Conservation (phyloP, 2,329 filamentous ascomycete species). For the Alternaria incomplexa region DNA sequence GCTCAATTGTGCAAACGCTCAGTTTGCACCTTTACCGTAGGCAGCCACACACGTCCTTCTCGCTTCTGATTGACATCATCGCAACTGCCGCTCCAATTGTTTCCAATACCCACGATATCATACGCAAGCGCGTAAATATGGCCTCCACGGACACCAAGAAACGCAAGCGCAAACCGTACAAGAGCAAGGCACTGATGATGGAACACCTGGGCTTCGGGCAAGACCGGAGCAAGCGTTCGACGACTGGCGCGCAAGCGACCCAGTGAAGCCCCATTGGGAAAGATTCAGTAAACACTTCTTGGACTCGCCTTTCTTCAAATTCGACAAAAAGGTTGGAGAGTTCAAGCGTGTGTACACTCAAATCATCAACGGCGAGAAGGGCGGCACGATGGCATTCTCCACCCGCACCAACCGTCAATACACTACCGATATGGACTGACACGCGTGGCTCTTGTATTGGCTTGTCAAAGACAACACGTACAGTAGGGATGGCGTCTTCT, state of each 20-base stretch:
- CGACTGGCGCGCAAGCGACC: background rate
- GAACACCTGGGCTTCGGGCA: background rate
- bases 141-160: background rate
- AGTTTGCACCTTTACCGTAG: background rate
- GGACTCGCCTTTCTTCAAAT: accelerated
- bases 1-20: background rate
- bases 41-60: background rate
- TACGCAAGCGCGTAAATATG: background rate
- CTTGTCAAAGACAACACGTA: too few species aligned
- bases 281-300: background rate
- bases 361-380: background rate
- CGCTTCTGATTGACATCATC: background rate
- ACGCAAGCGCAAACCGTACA: background rate
- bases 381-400: background rate
- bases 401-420: accelerated
- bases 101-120: background rate
- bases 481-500: too few species aligned
- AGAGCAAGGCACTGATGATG: background rate
- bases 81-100: background rate
- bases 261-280: background rate
- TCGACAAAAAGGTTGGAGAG: background rate
- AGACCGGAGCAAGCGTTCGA: background rate
- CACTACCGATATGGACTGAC: background rate
- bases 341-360: background rate
- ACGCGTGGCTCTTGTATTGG: background rate